These are phyloP conservation scores for Hypoxylon crocopeplum DNA, from an alignment of 495 filamentous ascomycete genomes.

Conservation along the genomic window DNA sequence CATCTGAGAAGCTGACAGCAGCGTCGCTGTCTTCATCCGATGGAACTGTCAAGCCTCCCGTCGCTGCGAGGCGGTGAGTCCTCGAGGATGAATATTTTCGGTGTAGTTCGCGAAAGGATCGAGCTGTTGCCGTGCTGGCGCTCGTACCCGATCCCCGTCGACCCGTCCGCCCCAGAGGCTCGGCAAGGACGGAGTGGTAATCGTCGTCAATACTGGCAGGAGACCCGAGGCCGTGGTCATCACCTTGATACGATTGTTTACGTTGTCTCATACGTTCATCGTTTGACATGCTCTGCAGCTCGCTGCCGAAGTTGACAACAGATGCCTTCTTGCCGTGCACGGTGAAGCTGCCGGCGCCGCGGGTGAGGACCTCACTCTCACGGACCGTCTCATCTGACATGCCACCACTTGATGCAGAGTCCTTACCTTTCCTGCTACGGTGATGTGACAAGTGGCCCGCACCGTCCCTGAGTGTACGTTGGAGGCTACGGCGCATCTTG, in stretches of 20 bases:
- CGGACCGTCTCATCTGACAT: conserved; percentile 66
- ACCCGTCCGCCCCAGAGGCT: conserved; percentile 42
- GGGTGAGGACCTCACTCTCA: conserved; percentile 71
- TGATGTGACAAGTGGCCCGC: conserved; percentile 69
- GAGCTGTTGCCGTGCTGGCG: conserved; percentile 61
- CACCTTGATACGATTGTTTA: conserved; percentile 43
- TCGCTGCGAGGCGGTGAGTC: conserved; percentile 33
- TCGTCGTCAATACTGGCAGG: conserved; percentile 42
- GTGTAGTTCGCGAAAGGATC: conserved; percentile 61
- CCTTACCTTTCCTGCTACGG: conserved; percentile 77
- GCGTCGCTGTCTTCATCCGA: conserved; percentile 65
- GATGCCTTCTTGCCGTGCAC: conserved; percentile 98
- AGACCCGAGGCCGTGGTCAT: conserved; percentile 39
- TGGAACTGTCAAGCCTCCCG: conserved; percentile 47
- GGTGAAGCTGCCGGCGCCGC: conserved; percentile 86
- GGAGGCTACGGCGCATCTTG: conserved; percentile 86
- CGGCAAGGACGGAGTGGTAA: conserved; percentile 45
- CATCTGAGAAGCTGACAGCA: conserved; percentile 62
- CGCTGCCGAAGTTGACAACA: conserved; percentile 90
- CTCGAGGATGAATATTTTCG: conserved; percentile 58
- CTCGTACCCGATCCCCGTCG: conserved; percentile 62
- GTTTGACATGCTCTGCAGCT: conserved; percentile 79
- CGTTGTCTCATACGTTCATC: conserved; percentile 72
- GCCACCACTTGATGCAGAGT: conserved; percentile 67
- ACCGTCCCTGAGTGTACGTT: conserved; percentile 86